phyloP scores from a whole-genome alignment of 805 yeast genomes.

The Kurtzmaniella fragi region DNA sequence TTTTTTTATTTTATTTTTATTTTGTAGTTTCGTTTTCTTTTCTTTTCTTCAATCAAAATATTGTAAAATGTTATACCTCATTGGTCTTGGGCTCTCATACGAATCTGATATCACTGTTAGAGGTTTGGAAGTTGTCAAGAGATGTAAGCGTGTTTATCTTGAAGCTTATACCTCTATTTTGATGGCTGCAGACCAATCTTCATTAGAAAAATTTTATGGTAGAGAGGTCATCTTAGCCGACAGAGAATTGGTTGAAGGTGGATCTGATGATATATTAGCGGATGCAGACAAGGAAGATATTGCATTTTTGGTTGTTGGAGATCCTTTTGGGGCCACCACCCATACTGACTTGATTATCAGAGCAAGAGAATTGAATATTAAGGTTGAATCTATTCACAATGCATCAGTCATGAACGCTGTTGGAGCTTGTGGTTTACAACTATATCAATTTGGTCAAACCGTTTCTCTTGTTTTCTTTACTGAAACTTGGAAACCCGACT shows the following conservation, averaged over 20 bases:
- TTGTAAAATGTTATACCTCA: conserved; percentile 69
- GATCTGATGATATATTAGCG: conserved; percentile 75
- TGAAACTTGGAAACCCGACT: conserved; percentile 93
- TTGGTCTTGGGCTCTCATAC: conserved; percentile 89
- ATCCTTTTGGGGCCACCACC: conserved; percentile 97
- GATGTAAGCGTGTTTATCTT: conserved; percentile 84
- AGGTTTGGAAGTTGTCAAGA: conserved; percentile 79
- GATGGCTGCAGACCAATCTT: conserved; percentile 81
- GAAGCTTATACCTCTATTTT: conserved; percentile 94
- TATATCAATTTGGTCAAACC: conserved; percentile 94
- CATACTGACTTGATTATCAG: conserved; percentile 91
- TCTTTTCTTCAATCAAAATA: neutral
- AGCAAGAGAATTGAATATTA: conserved; percentile 79
- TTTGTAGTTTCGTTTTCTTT: conserved; percentile 2
- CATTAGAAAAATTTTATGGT: conserved; percentile 81
- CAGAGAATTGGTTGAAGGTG: conserved; percentile 88
- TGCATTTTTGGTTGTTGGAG: conserved; percentile 95
- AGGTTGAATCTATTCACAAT: conserved; percentile 81
- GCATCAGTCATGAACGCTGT: conserved; percentile 98
- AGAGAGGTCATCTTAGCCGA: conserved; percentile 84
- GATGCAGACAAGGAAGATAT: conserved; percentile 77
- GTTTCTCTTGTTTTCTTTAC: conserved; percentile 96
- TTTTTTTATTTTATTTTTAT: conserved; percentile 3
- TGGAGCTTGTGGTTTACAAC: conserved; percentile 95
- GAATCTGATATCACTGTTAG: conserved; percentile 90